Base-by-base conservation (phyloP, 495 filamentous ascomycete species). In the Neurospora sp. region DNA sequence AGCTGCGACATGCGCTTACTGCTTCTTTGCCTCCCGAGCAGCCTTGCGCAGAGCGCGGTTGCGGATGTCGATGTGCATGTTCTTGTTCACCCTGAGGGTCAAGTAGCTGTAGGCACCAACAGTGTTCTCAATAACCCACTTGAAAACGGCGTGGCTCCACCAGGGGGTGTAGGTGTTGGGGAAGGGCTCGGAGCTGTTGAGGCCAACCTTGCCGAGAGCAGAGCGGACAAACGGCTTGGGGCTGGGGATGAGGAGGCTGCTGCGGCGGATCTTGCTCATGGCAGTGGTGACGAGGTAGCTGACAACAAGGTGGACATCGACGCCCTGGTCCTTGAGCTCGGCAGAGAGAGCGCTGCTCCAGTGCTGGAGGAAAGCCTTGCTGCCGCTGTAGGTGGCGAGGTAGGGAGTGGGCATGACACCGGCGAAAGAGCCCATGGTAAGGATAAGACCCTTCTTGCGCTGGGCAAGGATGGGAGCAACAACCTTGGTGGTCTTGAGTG, bases 401-500 rank as follows among this genome's bases (percentile, higher is more conserved):
- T 97, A 89, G 2, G 96, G 96, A 3, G 94, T 97, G 20, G 96
- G 96, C 73, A 96, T 84, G 73, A 94, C 87, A 71, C 95, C 96
- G 72, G 92, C 96, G 78, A 98, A 96, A 48, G 93, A 97, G 53
- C 95, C 96, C 94, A 99, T 97, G 68, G 94, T 99, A 37, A 99
- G 84, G 77, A 99, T 94, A 35, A 99, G 85, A 39, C 96, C 96
- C 68, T 91, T 90, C 79, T 90, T 91, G 74, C 94, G 92, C 77
- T 89, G 84, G 31, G 90, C 85, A 90, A 99, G 96, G 71, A 91
- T 90, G 0, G 96, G 93, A 0, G 92, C 91, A 42, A 98, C 83
- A 74, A 97, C 86, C 76, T 93, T 88, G 5, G 96, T 98, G 71
- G 93, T 90, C 75, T 91, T 90, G 40, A 99, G 87, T 0, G 96